These are phyloP conservation scores for Cladochytrium replicatum DNA, from an alignment of 192 early-diverging fungal species.

Conservation along the genomic window DNA sequence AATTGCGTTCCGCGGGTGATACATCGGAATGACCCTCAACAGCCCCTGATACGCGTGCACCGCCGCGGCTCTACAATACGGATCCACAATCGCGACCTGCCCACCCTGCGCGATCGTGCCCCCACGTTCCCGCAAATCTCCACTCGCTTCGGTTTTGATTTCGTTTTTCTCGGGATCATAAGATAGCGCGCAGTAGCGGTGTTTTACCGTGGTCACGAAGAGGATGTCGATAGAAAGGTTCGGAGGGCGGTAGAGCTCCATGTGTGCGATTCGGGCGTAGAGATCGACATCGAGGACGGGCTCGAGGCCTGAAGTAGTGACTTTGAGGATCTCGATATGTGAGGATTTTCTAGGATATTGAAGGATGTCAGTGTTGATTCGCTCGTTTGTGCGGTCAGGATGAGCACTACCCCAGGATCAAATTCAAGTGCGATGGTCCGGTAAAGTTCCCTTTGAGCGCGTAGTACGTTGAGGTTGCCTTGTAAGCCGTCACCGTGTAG, in stretches of 20 bases:
- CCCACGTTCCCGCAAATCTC: slow-evolving; percentile 46
- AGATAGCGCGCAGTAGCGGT: slow-evolving; percentile 61
- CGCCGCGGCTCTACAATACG: slow-evolving; percentile 36
- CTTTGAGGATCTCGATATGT: slow-evolving; percentile 49
- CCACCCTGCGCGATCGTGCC: slow-evolving; percentile 43
- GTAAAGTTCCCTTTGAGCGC: slow-evolving; percentile 60
- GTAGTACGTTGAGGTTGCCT: slow-evolving; percentile 58
- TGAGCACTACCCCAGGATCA: slow-evolving; percentile 75
- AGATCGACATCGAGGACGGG: slow-evolving; percentile 47
- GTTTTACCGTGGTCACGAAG: slow-evolving; percentile 55
- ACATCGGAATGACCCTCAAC: slow-evolving; percentile 54
- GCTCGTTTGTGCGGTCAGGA: background rate
- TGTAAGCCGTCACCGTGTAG: slow-evolving; percentile 74
- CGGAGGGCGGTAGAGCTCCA: slow-evolving; percentile 47
- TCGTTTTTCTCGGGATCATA: slow-evolving; percentile 38
- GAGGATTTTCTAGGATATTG: slow-evolving; percentile 36
- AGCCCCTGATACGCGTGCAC: slow-evolving; percentile 59
- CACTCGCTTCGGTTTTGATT: slow-evolving; percentile 57
- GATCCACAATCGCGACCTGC: slow-evolving; percentile 49
- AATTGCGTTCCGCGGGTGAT: slow-evolving; percentile 5
- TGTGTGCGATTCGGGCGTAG: slow-evolving; percentile 55
- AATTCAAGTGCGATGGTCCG: slow-evolving; percentile 46
- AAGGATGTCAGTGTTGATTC: no score
- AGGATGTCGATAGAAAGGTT: slow-evolving; percentile 46
- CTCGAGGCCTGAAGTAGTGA: slow-evolving; percentile 29